phyloP scores from a whole-genome alignment of 176 grass and related monocot genomes.

The Neostapfia colusana region DNA sequence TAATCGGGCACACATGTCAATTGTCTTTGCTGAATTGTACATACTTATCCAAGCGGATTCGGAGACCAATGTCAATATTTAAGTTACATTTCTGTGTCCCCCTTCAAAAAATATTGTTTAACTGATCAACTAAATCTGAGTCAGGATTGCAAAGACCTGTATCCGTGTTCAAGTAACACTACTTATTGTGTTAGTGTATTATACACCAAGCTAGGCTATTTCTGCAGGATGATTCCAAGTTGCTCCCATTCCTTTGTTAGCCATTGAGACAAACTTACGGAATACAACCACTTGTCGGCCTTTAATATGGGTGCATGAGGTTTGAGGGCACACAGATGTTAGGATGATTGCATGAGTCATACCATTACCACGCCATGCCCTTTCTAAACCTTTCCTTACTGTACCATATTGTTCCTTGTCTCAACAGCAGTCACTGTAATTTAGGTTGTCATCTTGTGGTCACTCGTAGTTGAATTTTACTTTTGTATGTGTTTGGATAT shows the following conservation, averaged over 20 bases:
- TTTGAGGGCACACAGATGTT: conserved; percentile 1
- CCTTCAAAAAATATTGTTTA: too few species aligned
- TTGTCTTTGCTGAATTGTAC: background rate
- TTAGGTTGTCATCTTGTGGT: background rate
- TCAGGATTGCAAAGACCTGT: background rate
- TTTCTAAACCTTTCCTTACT: background rate
- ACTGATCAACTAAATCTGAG: background rate
- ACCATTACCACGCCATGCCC: background rate
- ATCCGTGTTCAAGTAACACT: background rate
- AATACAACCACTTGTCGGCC: too few species aligned
- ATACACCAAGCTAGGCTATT: background rate
- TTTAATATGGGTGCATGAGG: background rate
- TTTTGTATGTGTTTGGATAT: background rate
- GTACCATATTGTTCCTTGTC: background rate
- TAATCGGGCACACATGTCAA: background rate
- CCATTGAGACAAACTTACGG: too few species aligned
- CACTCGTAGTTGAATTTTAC: background rate
- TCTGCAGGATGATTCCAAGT: background rate
- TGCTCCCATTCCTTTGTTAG: too few species aligned
- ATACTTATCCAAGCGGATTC: too few species aligned
- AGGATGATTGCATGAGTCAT: background rate
- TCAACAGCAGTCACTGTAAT: background rate
- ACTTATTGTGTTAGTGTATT: background rate
- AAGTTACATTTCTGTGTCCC: too few species aligned
- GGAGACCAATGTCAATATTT: too few species aligned